Evolutionary conservation across 371 early-diverging fungal species (phyloP).

Genomic region (Mucor saturninus): DNA sequence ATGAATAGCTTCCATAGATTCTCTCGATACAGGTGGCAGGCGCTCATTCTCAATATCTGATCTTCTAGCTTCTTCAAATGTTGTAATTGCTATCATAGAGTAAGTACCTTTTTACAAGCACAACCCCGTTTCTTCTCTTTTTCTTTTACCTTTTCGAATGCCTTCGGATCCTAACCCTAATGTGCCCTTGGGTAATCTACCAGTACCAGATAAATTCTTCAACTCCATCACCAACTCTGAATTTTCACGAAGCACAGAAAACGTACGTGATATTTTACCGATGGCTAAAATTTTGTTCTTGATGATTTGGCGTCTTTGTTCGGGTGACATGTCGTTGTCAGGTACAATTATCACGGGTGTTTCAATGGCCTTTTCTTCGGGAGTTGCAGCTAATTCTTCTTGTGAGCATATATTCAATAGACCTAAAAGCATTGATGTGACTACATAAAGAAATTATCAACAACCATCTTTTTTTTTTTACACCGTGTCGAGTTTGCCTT

Average conservation of each 20-base stretch:
- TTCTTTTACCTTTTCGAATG: slow-evolving; percentile 68
- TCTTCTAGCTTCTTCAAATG: slow-evolving; percentile 91
- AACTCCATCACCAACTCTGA: slow-evolving; percentile 91
- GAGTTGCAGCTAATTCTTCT: slow-evolving; percentile 64
- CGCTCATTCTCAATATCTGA: slow-evolving; percentile 93
- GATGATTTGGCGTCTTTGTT: slow-evolving; percentile 71
- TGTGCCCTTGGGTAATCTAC: slow-evolving; percentile 81
- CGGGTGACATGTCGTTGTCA: slow-evolving; percentile 37
- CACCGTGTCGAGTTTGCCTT: slow-evolving; percentile 7
- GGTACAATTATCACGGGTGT: slow-evolving; percentile 11
- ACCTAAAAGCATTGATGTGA: slow-evolving; percentile 92
- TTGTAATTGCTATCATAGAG: slow-evolving; percentile 67
- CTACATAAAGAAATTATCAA: slow-evolving; percentile 40
- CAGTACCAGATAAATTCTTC: slow-evolving; percentile 82
- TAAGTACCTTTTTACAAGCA: background rate
- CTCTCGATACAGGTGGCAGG: slow-evolving; percentile 78
- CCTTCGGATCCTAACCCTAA: slow-evolving; percentile 91
- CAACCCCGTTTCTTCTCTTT: background rate
- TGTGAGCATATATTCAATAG: slow-evolving; percentile 91
- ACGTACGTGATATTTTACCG: slow-evolving; percentile 88
- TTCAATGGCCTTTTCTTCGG: slow-evolving; percentile 35
- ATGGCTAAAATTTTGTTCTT: slow-evolving; percentile 92
- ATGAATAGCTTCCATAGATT: slow-evolving; percentile 39
- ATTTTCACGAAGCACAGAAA: slow-evolving; percentile 87
- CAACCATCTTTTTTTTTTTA: background rate